Evolutionary conservation across 306 rosid genomes (phyloP), one percentile per base, ranked within the genome.

Genomic region (Ormosia emarginata): DNA sequence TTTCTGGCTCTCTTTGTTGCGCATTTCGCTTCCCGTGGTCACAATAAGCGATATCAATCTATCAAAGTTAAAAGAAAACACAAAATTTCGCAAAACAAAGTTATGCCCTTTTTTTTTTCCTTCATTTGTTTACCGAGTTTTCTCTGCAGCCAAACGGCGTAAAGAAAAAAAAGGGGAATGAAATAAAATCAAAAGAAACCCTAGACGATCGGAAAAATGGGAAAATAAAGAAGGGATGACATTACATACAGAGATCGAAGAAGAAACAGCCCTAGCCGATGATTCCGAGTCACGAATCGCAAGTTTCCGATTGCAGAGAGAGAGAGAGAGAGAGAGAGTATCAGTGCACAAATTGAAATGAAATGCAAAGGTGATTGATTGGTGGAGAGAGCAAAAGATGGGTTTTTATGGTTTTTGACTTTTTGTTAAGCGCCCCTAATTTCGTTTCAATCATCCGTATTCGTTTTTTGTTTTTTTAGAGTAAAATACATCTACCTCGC

Each of bases 141-240:
- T 71, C 47, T 36, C 8, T 9, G 15, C 41, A n/a, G 59, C 36
- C 37, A 15, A 78, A 78, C 72, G 77, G 68, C 29, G 18, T 3
- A 17, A 15, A 47, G 2, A 5, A 17, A 67, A 17, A 67, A 71
- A 50, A 12, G 18, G 50, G 7, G 55, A 63, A 72, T 11, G 11
- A 29, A 74, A 57, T 30, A 13, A 39, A 14, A 43, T n/a, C 1
- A 4, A 76, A 72, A 1, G 24, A 85, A 85, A 81, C 78, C 84
- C 75, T 84, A 81, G 10, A 1, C 15, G 52, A 39, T 41, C 0
- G 14, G 1, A 3, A 32, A 32, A 34, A 40, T 2, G 7, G 2
- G 0, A 37, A 12, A 14, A 36, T 2, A 37, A 67, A 58, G 39
- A 36, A n/a, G 15, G 15, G 8, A 41, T 36, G 52, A 34, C 50